These are phyloP conservation scores for Colletotrichum nymphaeae DNA, from an alignment of 2,329 filamentous ascomycete genomes.

Conservation along the genomic window DNA sequence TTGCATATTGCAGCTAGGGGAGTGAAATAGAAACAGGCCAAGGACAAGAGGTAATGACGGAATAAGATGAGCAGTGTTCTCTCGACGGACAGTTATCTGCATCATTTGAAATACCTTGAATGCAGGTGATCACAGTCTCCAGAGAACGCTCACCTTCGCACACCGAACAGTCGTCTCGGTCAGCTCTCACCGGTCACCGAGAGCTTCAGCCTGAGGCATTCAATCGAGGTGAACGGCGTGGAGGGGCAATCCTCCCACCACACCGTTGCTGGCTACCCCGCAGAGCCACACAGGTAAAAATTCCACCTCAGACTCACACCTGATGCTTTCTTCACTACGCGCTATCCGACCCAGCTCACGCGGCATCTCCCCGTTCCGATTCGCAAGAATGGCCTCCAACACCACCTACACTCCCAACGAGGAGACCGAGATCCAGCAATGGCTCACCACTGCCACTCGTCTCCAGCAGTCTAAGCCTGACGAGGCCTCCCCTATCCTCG, in stretches of 20 bases:
- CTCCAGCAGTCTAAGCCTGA: constrained; percentile 66
- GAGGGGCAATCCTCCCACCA: constrained; percentile 27
- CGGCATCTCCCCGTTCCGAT: constrained; percentile 47
- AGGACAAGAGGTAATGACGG: accelerated
- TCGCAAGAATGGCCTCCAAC: constrained; percentile 73
- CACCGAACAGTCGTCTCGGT: background rate
- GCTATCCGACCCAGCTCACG: constrained; percentile 49
- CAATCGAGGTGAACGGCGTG: background rate
- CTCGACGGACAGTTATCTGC: too few relatives aligned
- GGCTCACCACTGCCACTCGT: constrained; percentile 82
- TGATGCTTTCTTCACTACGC: constrained; percentile 59
- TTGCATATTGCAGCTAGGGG: too few relatives aligned
- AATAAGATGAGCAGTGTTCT: too few relatives aligned
- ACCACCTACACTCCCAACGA: constrained; percentile 81
- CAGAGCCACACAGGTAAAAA: constrained; percentile 23
- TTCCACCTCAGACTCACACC: constrained; percentile 29
- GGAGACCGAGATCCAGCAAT: constrained; percentile 89
- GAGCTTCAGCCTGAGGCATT: background rate
- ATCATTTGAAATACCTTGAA: too few relatives aligned
- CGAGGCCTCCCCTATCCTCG: constrained; percentile 75
- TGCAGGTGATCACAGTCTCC: too few relatives aligned
- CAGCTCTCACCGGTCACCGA: background rate
- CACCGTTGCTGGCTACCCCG: constrained; percentile 19
- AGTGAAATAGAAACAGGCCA: too few relatives aligned
- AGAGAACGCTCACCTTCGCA: background rate